These are phyloP conservation scores for Streptanthus diversifolius DNA, from an alignment of 345 rosid species.

Conservation along the genomic window DNA sequence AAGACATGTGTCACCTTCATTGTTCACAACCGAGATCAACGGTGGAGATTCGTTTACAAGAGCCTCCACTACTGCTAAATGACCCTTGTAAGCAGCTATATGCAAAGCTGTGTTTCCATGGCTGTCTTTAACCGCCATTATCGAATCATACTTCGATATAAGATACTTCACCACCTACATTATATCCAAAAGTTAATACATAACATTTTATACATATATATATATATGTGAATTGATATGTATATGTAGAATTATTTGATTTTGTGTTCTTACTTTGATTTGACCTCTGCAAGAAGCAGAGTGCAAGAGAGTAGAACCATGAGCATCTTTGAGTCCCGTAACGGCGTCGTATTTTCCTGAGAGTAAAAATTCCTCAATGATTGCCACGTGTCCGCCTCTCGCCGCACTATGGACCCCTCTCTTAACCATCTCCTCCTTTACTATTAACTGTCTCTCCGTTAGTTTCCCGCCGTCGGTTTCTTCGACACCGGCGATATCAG, in stretches of 20 bases:
- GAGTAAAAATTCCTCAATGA: conserved; percentile 48
- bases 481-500: conserved; percentile 38
- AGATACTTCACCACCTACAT: conserved; percentile 68
- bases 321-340: conserved; percentile 49
- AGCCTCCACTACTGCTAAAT: conserved; percentile 51
- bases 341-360: conserved; percentile 42
- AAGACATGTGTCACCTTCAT: conserved; percentile 72
- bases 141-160: conserved; percentile 43
- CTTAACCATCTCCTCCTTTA: conserved; percentile 66
- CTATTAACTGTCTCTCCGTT: conserved; percentile 40
- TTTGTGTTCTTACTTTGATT: conserved; percentile 49
- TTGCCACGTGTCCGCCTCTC: conserved; percentile 82
- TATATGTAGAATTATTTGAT: neutral
- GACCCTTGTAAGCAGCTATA: conserved; percentile 76
- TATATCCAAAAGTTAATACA: neutral
- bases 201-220: neutral
- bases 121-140: conserved; percentile 46
- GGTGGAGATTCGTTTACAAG: conserved; percentile 51
- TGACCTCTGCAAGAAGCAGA: conserved; percentile 83
- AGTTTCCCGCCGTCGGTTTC: conserved; percentile 24
- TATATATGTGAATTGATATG: neutral
- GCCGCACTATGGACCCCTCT: conserved; percentile 88
- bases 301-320: conserved; percentile 73
- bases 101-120: conserved; percentile 85
- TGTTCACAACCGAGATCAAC: conserved; percentile 44